phyloP scores from a whole-genome alignment of 2,329 filamentous ascomycete genomes.

The Cytospora paraplurivora region DNA sequence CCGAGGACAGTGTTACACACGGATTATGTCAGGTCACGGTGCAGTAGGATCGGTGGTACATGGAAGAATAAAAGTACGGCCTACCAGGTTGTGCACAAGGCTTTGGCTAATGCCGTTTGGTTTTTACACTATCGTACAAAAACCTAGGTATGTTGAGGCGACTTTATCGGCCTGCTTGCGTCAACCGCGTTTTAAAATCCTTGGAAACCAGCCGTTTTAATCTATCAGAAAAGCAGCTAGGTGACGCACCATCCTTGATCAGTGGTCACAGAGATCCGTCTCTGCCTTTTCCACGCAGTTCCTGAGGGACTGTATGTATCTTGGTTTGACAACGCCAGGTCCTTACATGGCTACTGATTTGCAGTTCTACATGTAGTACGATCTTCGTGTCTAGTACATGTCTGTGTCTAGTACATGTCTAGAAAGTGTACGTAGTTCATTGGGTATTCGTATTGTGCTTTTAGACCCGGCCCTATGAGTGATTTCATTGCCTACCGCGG shows the following conservation, averaged over 20 bases:
- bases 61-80: too few species aligned
- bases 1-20: background rate
- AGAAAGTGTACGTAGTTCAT: too few species aligned
- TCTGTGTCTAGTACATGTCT: too few species aligned
- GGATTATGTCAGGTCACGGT: background rate
- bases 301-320: background rate
- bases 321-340: too few species aligned
- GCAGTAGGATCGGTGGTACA: too few species aligned
- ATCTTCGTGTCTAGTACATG: too few species aligned
- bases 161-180: background rate
- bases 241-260: background rate
- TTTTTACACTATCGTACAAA: background rate
- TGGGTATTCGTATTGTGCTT: background rate
- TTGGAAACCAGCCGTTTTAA: background rate
- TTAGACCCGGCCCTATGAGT: background rate
- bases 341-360: too few species aligned
- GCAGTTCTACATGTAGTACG: too few species aligned
- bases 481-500: constrained; percentile 5
- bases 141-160: background rate
- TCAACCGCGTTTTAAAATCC: background rate
- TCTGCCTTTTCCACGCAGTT: background rate
- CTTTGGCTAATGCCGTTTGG: background rate
- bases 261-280: background rate
- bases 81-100: background rate
- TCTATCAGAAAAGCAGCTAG: background rate